Evolutionary conservation across 2,329 filamentous ascomycete species (phyloP).

Genomic region (Paecilomyces variotii): DNA sequence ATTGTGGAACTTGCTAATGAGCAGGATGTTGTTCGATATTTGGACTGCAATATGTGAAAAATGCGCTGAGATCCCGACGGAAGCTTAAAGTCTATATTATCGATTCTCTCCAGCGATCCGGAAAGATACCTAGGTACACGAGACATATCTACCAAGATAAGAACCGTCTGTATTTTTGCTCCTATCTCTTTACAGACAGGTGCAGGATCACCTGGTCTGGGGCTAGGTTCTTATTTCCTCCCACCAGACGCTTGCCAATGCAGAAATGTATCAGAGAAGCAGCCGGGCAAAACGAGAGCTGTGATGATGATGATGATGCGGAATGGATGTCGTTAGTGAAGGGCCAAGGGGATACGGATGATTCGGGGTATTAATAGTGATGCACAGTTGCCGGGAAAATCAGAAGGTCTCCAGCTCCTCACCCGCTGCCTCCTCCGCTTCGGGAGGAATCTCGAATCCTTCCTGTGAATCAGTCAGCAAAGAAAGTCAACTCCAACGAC

Average conservation of each 20-base stretch:
- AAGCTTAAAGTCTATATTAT: too few species aligned
- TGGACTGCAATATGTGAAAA: too few species aligned
- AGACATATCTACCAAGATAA: not conserved
- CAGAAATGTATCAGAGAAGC: not conserved
- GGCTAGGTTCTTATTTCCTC: not conserved
- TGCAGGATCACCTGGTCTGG: not conserved
- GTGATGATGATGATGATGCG: not conserved
- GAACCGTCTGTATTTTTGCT: not conserved
- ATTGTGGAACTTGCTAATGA: too few species aligned
- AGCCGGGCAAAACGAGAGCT: not conserved
- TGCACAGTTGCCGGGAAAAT: conserved; percentile 8
- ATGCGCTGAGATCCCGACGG: too few species aligned
- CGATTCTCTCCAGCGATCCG: too few species aligned
- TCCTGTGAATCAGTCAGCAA: conserved; percentile 14
- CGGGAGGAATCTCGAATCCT: conserved; percentile 25
- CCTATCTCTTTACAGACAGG: not conserved
- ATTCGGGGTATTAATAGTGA: conserved; percentile 18
- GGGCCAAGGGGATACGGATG: not conserved
- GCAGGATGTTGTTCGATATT: too few species aligned
- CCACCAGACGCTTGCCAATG: not conserved
- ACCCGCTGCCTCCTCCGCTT: conserved; percentile 15
- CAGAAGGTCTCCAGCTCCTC: conserved; percentile 25
- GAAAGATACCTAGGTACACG: too few species aligned
- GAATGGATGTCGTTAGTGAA: not conserved
- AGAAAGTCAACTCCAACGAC: not conserved